These are phyloP conservation scores for Carallia brachiata DNA, from an alignment of 345 rosid species.

Conservation along the genomic window DNA sequence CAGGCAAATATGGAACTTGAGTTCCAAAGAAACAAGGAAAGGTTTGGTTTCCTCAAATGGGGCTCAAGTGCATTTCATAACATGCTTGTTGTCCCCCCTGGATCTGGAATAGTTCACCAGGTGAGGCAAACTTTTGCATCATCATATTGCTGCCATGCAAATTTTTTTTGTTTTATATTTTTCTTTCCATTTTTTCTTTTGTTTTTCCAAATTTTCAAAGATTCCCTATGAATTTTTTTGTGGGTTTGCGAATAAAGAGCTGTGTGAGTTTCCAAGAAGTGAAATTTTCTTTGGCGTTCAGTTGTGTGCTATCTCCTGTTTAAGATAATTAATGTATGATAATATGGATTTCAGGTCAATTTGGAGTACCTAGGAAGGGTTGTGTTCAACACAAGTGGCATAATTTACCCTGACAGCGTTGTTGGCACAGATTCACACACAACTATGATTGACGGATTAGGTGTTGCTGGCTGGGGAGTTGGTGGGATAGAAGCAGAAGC, in stretches of 20 bases:
- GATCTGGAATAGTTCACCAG: conserved; percentile 97
- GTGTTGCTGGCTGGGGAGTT: conserved; percentile 99
- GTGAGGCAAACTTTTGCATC: conserved; percentile 26
- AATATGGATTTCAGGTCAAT: conserved; percentile 59
- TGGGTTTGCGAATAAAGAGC: no score
- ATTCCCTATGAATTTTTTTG: neutral
- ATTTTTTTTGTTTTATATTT: neutral
- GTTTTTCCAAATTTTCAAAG: neutral
- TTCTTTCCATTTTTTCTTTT: neutral
- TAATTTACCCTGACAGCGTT: conserved; percentile 90
- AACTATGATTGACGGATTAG: conserved; percentile 95
- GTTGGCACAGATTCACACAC: conserved; percentile 97
- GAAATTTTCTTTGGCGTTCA: neutral
- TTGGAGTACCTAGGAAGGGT: conserved; percentile 92
- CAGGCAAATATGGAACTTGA: conserved; percentile 94
- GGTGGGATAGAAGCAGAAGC: conserved; percentile 98
- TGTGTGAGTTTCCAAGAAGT: neutral
- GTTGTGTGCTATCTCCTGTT: no score
- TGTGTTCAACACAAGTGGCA: conserved; percentile 71
- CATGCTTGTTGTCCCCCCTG: conserved; percentile 98
- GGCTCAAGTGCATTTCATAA: conserved; percentile 87
- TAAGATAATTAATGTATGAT: neutral
- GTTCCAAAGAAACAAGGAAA: conserved; percentile 77
- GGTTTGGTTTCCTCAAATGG: conserved; percentile 95
- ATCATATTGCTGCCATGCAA: neutral